A percentile compares a stretch with the other conserved stretches of the same genome.
phyloP scores from a whole-genome alignment of 805 yeast genomes.

The Zygosaccharomyces lentus region DNA sequence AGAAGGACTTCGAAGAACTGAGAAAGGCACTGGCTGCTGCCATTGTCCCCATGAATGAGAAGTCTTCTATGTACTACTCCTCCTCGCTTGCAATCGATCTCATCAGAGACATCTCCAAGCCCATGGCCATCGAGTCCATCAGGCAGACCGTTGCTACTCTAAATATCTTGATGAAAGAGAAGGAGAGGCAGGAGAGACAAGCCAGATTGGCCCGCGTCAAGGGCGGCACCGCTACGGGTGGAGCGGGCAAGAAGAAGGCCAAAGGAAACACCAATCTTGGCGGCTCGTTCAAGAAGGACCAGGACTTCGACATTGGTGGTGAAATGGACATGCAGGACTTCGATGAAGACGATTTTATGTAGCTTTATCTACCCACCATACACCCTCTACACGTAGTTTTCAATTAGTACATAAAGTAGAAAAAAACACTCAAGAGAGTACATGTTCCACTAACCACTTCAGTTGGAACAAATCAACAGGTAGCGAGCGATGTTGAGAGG shows the following conservation, averaged over 20 bases:
- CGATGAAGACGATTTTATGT: constrained; percentile 83
- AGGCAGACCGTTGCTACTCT: constrained; percentile 83
- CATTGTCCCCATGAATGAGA: constrained; percentile 55
- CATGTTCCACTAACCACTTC: not conserved
- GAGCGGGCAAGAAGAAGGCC: constrained; percentile 94
- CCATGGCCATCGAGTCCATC: constrained; percentile 74
- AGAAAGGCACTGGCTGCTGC: constrained; percentile 66
- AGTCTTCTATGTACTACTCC: constrained; percentile 62
- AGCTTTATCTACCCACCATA: constrained; percentile 16
- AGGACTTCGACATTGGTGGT: constrained; percentile 50
- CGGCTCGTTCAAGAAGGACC: constrained; percentile 62
- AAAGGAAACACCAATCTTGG: constrained; percentile 66
- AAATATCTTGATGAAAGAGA: constrained; percentile 75
- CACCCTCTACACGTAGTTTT: not conserved
- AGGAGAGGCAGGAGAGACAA: constrained; percentile 85
- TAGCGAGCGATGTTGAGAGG: not conserved
- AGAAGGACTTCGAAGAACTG: constrained; percentile 73
- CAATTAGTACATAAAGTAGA: not conserved
- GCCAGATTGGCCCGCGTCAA: constrained; percentile 69
- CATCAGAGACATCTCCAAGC: constrained; percentile 77
- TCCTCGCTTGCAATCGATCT: constrained; percentile 78
- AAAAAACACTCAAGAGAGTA: not conserved
- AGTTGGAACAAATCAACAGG: not conserved
- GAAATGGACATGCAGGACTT: constrained; percentile 53
- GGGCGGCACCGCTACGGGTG: constrained; percentile 85